Percentiles rank a stretch among this genome's conserved stretches.
phyloP scores from a whole-genome alignment of 148 eudicot species.

The Silene conica region DNA sequence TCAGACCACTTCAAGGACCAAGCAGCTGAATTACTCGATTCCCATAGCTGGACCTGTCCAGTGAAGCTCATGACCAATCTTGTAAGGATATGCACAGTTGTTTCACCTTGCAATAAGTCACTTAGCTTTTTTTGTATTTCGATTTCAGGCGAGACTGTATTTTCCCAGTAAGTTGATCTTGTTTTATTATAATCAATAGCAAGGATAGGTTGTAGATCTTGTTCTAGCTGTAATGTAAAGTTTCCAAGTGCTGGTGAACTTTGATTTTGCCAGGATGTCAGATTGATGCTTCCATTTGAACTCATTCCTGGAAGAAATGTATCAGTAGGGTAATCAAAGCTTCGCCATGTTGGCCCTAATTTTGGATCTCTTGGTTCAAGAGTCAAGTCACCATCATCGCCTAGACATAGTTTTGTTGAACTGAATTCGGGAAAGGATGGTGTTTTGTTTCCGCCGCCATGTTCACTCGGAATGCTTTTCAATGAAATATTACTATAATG shows the following conservation, averaged over 20 bases:
- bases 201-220: no score
- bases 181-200: neutral
- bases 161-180: constrained; percentile 17
- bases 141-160: neutral
- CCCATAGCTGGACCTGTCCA: constrained; percentile 35
- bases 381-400: constrained; percentile 30
- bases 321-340: constrained; percentile 35
- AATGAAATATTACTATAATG: no score
- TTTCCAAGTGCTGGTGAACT: constrained; percentile 24
- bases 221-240: no score
- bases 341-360: constrained; percentile 21
- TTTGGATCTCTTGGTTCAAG: constrained; percentile 10
- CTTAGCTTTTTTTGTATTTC: neutral
- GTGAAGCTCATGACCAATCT: constrained; percentile 26
- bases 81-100: neutral
- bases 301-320: constrained; percentile 36
- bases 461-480: no score
- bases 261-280: constrained; percentile 29
- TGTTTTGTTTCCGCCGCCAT: no score
- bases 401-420: constrained; percentile 14
- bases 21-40: neutral
- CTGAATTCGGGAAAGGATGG: no score
- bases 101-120: neutral
- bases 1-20: constrained; percentile 22
- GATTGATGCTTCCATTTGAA: neutral